Evolutionary conservation across 495 filamentous ascomycete genomes (phyloP).

Genomic region (Acidiella bohemica): DNA sequence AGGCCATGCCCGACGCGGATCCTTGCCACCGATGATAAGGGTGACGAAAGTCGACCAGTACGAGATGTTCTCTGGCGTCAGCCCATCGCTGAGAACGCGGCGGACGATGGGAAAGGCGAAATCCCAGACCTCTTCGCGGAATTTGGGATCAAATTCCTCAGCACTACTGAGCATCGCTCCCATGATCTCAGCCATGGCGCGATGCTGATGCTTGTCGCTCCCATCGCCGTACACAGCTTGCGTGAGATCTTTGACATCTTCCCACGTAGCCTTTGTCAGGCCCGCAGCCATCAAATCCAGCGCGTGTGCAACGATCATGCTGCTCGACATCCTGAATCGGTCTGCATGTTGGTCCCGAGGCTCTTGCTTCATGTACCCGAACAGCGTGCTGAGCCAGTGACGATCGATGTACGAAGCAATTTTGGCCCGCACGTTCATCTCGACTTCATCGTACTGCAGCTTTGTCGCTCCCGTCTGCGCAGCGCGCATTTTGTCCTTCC

Average conservation of each 20-base stretch:
- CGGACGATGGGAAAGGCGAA: constrained; percentile 83
- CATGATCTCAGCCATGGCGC: constrained; percentile 88
- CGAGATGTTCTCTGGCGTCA: constrained; percentile 83
- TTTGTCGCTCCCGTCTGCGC: constrained; percentile 57
- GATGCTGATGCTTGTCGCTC: constrained; percentile 94
- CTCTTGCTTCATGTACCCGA: constrained; percentile 91
- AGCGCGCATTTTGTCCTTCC: constrained; percentile 71
- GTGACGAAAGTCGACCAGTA: constrained; percentile 95
- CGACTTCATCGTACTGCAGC: constrained; percentile 70
- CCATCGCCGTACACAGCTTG: constrained; percentile 72
- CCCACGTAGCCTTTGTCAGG: constrained; percentile 59
- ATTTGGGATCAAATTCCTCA: constrained; percentile 52
- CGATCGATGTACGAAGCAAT: constrained; percentile 69
- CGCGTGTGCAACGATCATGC: constrained; percentile 69
- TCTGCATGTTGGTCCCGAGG: constrained; percentile 72
- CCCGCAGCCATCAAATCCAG: constrained; percentile 76
- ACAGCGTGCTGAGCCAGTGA: constrained; percentile 78
- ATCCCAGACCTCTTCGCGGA: constrained; percentile 64
- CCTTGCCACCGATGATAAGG: constrained; percentile 66
- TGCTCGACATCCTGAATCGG: constrained; percentile 76
- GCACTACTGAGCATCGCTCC: constrained; percentile 68
- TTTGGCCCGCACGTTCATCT: constrained; percentile 58
- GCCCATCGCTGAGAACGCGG: constrained; percentile 69
- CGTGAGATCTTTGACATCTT: constrained; percentile 75
- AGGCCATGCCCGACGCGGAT: constrained; percentile 76